phyloP scores from a whole-genome alignment of 768 basidiomycete species.

The Hemileccinum rubropunctum region DNA sequence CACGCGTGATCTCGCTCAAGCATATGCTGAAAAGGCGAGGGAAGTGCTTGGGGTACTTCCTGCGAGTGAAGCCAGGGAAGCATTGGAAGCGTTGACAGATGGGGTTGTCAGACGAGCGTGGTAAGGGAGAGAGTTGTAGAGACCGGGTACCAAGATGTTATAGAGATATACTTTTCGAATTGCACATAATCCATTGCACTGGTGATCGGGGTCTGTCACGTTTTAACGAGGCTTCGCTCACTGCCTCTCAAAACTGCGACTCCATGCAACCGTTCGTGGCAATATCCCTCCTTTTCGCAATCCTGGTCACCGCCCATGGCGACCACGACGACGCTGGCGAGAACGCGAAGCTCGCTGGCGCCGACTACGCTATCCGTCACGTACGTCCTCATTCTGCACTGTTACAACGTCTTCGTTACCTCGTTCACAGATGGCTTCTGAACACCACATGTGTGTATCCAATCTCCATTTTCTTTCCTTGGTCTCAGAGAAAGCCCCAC shows the following conservation, averaged over 20 bases:
- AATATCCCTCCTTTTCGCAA: slow-evolving; percentile 37
- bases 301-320: slow-evolving; percentile 52
- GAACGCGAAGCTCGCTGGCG: slow-evolving; percentile 49
- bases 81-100: slow-evolving; percentile 70
- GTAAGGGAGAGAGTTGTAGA: slow-evolving; percentile 21
- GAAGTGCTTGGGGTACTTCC: slow-evolving; percentile 70
- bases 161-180: not conserved
- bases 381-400: slow-evolving; percentile 49
- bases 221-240: not conserved
- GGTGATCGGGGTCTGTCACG: slow-evolving; percentile 23
- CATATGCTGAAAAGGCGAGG: slow-evolving; percentile 75
- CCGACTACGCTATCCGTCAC: slow-evolving; percentile 82
- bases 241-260: slow-evolving; percentile 4
- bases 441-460: slow-evolving; percentile 74
- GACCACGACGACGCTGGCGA: slow-evolving; percentile 56
- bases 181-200: not conserved
- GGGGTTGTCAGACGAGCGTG: slow-evolving; percentile 61
- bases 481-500: not conserved
- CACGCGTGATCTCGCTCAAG: slow-evolving; percentile 71
- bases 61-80: slow-evolving; percentile 74
- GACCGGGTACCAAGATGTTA: too few species aligned
- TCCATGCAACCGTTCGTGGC: slow-evolving; percentile 48
- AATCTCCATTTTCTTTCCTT: slow-evolving; percentile 1
- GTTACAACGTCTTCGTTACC: slow-evolving; percentile 11
- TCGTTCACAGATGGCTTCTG: slow-evolving; percentile 73